A percentile compares a stretch with the other conserved stretches of the same genome.
These are phyloP conservation scores for Dittrichia graveolens DNA, from an alignment of 129 eudicot species.

Conservation along the genomic window DNA sequence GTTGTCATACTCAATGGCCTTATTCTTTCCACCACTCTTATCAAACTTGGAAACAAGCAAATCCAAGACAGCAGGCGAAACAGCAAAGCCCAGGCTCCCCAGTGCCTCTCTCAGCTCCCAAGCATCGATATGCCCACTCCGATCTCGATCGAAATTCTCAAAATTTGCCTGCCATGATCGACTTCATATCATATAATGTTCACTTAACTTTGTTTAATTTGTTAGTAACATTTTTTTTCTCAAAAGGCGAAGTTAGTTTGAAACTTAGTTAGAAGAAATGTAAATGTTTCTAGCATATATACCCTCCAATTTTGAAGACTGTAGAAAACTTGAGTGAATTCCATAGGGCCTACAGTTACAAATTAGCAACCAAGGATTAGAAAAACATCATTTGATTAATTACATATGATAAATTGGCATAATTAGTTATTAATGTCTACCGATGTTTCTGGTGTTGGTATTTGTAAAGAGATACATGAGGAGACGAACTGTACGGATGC, in stretches of 20 bases:
- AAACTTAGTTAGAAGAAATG: not conserved
- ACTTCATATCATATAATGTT: not conserved
- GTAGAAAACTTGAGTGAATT: conserved; percentile 62
- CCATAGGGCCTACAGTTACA: conserved; percentile 60
- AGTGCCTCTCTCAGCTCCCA: conserved; percentile 72
- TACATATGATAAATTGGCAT: too few relatives aligned
- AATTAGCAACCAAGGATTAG: not conserved
- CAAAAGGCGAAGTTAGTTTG: not conserved
- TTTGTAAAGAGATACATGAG: conserved; percentile 80
- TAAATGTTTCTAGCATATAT: not conserved
- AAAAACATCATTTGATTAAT: not conserved
- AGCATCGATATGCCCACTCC: conserved; percentile 71
- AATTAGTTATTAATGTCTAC: conserved; percentile 22
- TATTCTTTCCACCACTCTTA: conserved; percentile 56
- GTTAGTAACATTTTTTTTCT: too few relatives aligned
- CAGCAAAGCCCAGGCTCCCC: conserved; percentile 58
- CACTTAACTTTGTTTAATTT: not conserved
- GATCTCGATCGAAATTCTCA: conserved; percentile 73
- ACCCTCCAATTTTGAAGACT: conserved; percentile 92
- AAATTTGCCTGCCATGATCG: conserved; percentile 51
- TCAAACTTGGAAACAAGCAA: conserved; percentile 71
- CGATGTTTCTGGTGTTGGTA: conserved; percentile 53
- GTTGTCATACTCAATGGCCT: conserved; percentile 77
- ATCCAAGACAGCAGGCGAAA: conserved; percentile 57
- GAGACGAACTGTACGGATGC: conserved; percentile 73